Evolutionary conservation across 148 eudicot genomes (phyloP).

Genomic region (Persicaria maculosa): DNA sequence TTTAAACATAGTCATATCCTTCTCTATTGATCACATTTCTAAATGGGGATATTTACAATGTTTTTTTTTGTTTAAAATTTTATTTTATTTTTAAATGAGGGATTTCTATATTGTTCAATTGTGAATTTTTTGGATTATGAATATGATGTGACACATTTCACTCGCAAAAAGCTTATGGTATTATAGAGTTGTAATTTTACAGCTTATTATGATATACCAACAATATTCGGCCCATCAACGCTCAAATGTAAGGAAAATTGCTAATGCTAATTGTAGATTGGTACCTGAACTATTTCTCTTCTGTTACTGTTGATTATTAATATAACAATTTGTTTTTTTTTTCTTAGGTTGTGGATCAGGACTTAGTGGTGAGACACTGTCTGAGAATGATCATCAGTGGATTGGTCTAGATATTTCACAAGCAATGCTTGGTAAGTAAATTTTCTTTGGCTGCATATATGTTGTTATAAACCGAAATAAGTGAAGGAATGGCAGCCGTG

Average conservation of each 20-base stretch:
- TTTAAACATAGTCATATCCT: not conserved
- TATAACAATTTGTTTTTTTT: not conserved
- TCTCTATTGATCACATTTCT: not conserved
- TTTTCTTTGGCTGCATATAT: slow-evolving; percentile 11
- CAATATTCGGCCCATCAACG: no score
- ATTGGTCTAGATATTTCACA: slow-evolving; percentile 90
- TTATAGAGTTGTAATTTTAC: no score
- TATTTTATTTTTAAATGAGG: not conserved
- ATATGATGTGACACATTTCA: not conserved
- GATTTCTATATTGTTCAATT: no score
- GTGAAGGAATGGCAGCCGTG: not conserved
- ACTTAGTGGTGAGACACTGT: slow-evolving; percentile 89
- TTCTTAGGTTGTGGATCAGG: slow-evolving; percentile 92
- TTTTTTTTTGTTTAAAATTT: not conserved
- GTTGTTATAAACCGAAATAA: not conserved
- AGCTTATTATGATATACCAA: no score
- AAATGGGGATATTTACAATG: not conserved
- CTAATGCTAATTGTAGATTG: no score
- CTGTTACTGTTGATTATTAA: not conserved
- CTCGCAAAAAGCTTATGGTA: not conserved
- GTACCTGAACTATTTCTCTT: no score
- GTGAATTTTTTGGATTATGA: not conserved
- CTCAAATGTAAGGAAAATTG: no score
- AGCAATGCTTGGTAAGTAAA: slow-evolving; percentile 72
- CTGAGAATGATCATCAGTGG: slow-evolving; percentile 90